Evolutionary conservation across 2,329 filamentous ascomycete genomes (phyloP), one percentile per base, ranked within the genome.

Genomic region (Claviceps cyperi): DNA sequence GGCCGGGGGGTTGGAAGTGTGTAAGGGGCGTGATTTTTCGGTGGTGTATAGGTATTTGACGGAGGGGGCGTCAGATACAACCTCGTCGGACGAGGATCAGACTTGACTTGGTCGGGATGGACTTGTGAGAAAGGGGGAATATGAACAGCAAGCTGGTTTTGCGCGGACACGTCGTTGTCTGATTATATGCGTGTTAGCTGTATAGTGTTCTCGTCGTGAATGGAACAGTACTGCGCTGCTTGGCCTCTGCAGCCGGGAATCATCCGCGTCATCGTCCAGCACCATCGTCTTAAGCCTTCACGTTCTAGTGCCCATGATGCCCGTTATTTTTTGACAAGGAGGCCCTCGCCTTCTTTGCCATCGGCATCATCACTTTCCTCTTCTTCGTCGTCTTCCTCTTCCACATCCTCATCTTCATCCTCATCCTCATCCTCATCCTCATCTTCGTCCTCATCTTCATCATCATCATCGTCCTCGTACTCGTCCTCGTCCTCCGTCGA

Each of bases 1-100:
- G 28, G 81, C 83, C 0, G 80, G 83, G 61, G 66, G 74, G 56
- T 69, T 73, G 46, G 77, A 86, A 50, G 60, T 64, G 44, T 84
- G 78, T 60, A 76, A 77, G 54, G 83, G 84, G 1, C 77, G 82
- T 52, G 86, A 92, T 62, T 92, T 92, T 64, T 89, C 84, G 0
- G 84, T 91, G 7, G 80, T 92, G 8, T 92, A 90, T 64, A 74
- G 82, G 58, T 86, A 83, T 68, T 59, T 89, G 41, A 76, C 74
- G 0, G 75, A 77, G 2, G 71, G 75, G 58, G 73, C 78, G 28
- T 32, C 28, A 32, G 28, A 32, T 32, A 32, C 28, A 32, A 11
- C 3, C 9, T 11, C 28, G 28, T 11, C 28, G 28, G 28, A 11
- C 9, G 28, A 11, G 28, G 28, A 32, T 4, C 3, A 11, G 9